Percentiles rank a stretch among this genome's conserved stretches.
Conservation (phyloP, 305 asterid genomes). For the Solanum hybrid region DNA sequence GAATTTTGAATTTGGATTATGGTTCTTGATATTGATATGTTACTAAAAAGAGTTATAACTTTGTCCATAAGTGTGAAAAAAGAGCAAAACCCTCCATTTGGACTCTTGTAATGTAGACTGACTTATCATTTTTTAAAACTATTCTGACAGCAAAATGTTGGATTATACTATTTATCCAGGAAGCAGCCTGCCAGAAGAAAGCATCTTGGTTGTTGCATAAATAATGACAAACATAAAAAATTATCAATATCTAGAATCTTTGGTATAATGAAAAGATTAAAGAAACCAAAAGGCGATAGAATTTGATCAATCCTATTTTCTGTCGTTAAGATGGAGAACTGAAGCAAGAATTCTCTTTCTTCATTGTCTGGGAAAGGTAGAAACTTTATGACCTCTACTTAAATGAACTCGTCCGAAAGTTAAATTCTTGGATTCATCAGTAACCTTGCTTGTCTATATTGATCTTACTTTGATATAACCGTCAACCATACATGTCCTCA, state of each 20-base stretch:
- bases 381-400: background rate
- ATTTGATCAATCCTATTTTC: background rate
- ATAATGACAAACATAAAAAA: constrained; percentile 1
- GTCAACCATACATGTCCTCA: background rate
- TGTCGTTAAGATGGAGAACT: background rate
- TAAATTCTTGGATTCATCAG: background rate
- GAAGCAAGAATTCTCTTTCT: background rate
- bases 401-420: background rate
- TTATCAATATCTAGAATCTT: background rate
- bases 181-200: background rate
- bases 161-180: background rate
- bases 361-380: background rate
- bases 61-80: background rate
- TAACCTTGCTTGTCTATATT: background rate
- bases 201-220: background rate
- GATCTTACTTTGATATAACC: constrained; percentile 3
- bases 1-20: background rate
- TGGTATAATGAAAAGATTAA: background rate
- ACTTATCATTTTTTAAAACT: background rate
- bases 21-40: background rate
- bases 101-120: background rate
- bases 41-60: background rate
- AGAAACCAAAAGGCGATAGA: background rate
- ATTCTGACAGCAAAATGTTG: background rate
- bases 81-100: background rate